Base-by-base conservation (phyloP, 805 yeast genomes). In the Candida chilensis region DNA sequence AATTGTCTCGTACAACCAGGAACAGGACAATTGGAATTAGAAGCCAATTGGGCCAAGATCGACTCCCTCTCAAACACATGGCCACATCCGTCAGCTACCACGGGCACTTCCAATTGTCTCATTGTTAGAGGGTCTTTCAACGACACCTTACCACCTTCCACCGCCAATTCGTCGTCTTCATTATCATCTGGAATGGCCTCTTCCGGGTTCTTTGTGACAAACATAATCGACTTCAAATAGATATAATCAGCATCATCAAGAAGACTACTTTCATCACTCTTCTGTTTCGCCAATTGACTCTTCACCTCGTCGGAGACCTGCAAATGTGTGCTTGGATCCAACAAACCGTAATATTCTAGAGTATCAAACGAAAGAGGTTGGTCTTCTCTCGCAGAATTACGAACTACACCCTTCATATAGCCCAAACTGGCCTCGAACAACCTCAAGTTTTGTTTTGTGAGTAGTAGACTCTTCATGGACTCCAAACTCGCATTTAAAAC, bases 71-170 rank as follows among this genome's bases (percentile, higher is more conserved):
- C 68, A 35, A 36, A 63, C 4, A 56, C 56, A 42, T 63, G 69
- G 10, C 40, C 38, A 41, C 69, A 63, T 24, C 32, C 38, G 18
- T 38, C 39, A 2, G 65, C 52, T 24, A 39, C 45, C 14, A 55
- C 50, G 2, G 69, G 68, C 4, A 45, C 43, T n/a, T 33, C 36
- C 34, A 57, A 60, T 36, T 40, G 45, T 29, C 55, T 49, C 29
- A 59, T 36, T 3, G 67, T 53, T 8, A 61, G 41, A 2, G 69
- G 69, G 32, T 63, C 69, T 33, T 47, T 54, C 17, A 63, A 39
- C 5, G 64, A 53, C 16, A 63, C 44, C 29, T 57, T 60, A 3
- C 69, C 69, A 6, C 69, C 69, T 2, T 57, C 48, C 9, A 63
- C 52, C 12, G 49, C 54, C 33, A 63, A 36, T 5, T 60, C 69